A percentile compares a stretch with the other conserved stretches of the same genome.
Evolutionary conservation across 2,329 filamentous ascomycete species (phyloP).

Genomic region (Colletotrichum euphorbiae): DNA sequence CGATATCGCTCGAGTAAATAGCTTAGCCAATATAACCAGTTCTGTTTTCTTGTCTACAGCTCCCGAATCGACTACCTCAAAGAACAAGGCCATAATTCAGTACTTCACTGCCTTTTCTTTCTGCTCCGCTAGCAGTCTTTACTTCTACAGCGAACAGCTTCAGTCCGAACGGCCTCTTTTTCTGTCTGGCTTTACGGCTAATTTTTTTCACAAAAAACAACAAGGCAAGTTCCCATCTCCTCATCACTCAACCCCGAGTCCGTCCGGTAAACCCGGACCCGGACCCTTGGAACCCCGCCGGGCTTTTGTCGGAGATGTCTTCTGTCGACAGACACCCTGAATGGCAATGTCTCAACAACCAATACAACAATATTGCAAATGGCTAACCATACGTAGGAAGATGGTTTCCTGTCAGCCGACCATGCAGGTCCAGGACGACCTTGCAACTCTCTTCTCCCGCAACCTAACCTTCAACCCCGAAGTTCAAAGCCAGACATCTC

Average conservation of each 20-base stretch:
- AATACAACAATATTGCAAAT: background rate
- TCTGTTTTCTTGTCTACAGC: slow-evolving; percentile 32
- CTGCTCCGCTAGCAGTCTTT: slow-evolving; percentile 16
- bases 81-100: slow-evolving; percentile 18
- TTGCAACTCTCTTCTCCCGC: slow-evolving; percentile 81
- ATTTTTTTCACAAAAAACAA: background rate
- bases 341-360: too few species aligned
- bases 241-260: background rate
- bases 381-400: slow-evolving; percentile 40
- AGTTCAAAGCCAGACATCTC: slow-evolving; percentile 45
- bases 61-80: slow-evolving; percentile 22
- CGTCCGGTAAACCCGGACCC: background rate
- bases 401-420: slow-evolving; percentile 56
- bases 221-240: slow-evolving; percentile 14
- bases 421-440: slow-evolving; percentile 81
- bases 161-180: slow-evolving; percentile 7
- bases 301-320: slow-evolving; percentile 32
- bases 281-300: slow-evolving; percentile 21
- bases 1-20: slow-evolving; percentile 27
- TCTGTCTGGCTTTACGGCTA: background rate
- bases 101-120: background rate
- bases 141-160: slow-evolving; percentile 29
- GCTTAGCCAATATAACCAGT: slow-evolving; percentile 39
- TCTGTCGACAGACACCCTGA: background rate
- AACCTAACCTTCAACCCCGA: slow-evolving; percentile 74